Percentiles rank a stretch among this genome's conserved stretches.
Evolutionary conservation across 306 rosid species (phyloP).

Genomic region (Gleditsia sinensis): DNA sequence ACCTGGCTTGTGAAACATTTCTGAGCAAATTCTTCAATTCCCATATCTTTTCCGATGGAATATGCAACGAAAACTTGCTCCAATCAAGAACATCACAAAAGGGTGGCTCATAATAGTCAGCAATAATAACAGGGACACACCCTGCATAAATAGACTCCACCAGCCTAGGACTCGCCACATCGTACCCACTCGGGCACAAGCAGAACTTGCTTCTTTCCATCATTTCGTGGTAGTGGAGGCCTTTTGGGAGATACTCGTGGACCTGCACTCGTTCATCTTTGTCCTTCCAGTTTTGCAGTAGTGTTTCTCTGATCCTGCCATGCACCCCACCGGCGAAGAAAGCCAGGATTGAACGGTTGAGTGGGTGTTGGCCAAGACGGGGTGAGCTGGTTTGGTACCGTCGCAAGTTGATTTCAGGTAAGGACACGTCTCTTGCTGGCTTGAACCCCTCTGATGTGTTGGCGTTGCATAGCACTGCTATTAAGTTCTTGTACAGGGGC

Average conservation of each 20-base stretch:
- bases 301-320: slow-evolving; percentile 48
- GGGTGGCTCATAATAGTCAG: slow-evolving; percentile 55
- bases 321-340: slow-evolving; percentile 82
- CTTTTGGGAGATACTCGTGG: slow-evolving; percentile 53
- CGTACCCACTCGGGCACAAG: slow-evolving; percentile 80
- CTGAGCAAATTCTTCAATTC: slow-evolving; percentile 57
- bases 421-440: slow-evolving; percentile 54
- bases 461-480: slow-evolving; percentile 73
- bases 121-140: slow-evolving; percentile 72
- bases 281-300: slow-evolving; percentile 60
- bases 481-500: slow-evolving; percentile 46
- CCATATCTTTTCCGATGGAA: slow-evolving; percentile 51
- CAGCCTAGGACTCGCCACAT: slow-evolving; percentile 83
- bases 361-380: background rate
- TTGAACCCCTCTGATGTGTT: slow-evolving; percentile 68
- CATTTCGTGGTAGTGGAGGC: slow-evolving; percentile 36
- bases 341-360: slow-evolving; percentile 52
- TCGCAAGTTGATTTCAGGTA: slow-evolving; percentile 63
- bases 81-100: slow-evolving; percentile 75
- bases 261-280: slow-evolving; percentile 62
- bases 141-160: slow-evolving; percentile 62
- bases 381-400: slow-evolving; percentile 28
- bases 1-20: slow-evolving; percentile 39
- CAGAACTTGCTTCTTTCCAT: slow-evolving; percentile 67
- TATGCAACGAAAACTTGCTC: slow-evolving; percentile 54